Evolutionary conservation across 129 eudicot species (phyloP).

Genomic region (Pittosporum tobira): DNA sequence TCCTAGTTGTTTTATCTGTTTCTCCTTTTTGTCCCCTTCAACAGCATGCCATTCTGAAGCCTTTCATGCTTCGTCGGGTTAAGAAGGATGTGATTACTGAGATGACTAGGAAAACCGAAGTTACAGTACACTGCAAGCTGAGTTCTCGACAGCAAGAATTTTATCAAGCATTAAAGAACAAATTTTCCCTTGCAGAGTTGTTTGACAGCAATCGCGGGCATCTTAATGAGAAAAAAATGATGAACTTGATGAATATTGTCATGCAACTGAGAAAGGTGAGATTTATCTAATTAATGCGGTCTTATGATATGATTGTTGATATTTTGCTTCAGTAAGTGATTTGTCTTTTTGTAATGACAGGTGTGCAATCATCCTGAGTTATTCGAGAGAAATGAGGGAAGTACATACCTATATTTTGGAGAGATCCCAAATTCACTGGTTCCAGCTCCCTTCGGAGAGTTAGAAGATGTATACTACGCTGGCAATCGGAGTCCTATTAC

Average conservation of each 20-base stretch:
- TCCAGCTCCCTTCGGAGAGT: conserved; percentile 82
- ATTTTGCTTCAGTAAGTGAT: background rate
- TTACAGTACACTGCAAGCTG: conserved; percentile 85
- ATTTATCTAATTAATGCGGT: background rate
- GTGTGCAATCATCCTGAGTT: conserved; percentile 99
- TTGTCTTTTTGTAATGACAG: conserved; percentile 23
- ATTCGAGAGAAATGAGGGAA: conserved; percentile 98
- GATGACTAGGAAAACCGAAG: conserved; percentile 74
- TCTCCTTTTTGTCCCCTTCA: conserved; percentile 4
- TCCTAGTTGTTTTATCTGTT: conserved; percentile 1
- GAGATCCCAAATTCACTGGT: conserved; percentile 74
- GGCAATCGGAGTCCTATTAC: conserved; percentile 83
- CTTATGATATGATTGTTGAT: background rate
- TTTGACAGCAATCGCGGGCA: conserved; percentile 83
- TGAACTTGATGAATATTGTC: conserved; percentile 93
- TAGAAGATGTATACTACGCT: conserved; percentile 72
- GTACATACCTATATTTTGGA: conserved; percentile 72
- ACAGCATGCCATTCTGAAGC: conserved; percentile 99
- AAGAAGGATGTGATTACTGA: conserved; percentile 90
- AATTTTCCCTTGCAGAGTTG: conserved; percentile 92
- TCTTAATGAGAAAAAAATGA: conserved; percentile 72
- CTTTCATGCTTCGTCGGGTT: conserved; percentile 94
- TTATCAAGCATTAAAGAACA: conserved; percentile 97
- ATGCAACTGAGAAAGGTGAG: conserved; percentile 98
- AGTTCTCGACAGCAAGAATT: conserved; percentile 96